These are phyloP conservation scores for Eragrostis curvula DNA, from an alignment of 176 grass and related monocot species.

Conservation along the genomic window DNA sequence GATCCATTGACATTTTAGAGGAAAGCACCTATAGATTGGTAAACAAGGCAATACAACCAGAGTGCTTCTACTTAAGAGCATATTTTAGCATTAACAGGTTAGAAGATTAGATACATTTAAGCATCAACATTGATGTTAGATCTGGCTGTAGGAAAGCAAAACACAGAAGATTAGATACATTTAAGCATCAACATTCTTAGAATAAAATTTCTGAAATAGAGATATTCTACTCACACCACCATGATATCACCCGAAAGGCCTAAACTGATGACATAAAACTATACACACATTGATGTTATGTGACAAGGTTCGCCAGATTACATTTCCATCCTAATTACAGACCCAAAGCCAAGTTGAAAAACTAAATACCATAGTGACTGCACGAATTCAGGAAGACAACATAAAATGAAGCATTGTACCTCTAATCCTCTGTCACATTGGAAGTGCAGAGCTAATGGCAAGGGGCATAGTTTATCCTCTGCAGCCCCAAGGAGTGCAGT, in stretches of 20 bases:
- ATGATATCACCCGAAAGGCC: background rate
- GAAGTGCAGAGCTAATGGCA: background rate
- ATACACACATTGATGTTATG: background rate
- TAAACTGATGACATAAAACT: background rate
- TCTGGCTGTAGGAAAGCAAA: background rate
- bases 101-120: too few species aligned
- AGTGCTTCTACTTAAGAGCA: background rate
- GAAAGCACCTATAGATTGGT: background rate
- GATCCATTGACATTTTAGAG: background rate
- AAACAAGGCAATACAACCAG: background rate
- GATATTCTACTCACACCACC: background rate
- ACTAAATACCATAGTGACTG: background rate
- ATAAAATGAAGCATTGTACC: constrained; percentile 1
- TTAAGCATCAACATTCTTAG: background rate
- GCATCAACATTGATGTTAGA: too few species aligned
- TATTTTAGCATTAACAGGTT: background rate
- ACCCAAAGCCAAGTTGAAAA: background rate
- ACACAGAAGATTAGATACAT: background rate
- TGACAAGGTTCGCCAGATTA: background rate
- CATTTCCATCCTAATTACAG: background rate
- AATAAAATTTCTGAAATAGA: background rate
- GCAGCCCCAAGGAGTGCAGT: background rate
- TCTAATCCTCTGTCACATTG: background rate
- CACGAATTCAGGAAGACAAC: background rate
- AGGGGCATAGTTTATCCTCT: background rate